These are phyloP conservation scores for Debaryomyces sp. DNA, from an alignment of 1,139 yeast species.

Conservation along the genomic window DNA sequence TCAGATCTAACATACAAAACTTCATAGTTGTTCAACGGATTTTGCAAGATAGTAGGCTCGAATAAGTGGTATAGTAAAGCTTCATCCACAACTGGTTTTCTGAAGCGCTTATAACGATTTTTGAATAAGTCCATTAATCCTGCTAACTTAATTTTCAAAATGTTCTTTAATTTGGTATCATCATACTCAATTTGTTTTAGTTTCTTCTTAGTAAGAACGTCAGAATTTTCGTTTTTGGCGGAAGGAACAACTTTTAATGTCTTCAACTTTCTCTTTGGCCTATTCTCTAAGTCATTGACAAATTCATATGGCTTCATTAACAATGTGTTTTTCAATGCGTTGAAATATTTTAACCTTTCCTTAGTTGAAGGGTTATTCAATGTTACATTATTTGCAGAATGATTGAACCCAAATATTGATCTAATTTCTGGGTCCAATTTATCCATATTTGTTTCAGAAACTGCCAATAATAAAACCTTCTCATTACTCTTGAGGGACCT, in stretches of 20 bases:
- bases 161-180: slow-evolving; percentile 82
- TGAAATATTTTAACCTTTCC: slow-evolving; percentile 56
- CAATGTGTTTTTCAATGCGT: slow-evolving; percentile 56
- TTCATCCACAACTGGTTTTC: slow-evolving; percentile 88
- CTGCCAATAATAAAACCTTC: slow-evolving; percentile 73
- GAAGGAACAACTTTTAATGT: slow-evolving; percentile 31
- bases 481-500: slow-evolving; percentile 74
- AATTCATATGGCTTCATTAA: slow-evolving; percentile 68
- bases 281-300: slow-evolving; percentile 50
- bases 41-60: slow-evolving; percentile 52
- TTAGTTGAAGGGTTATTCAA: slow-evolving; percentile 45
- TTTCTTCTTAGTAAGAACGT: slow-evolving; percentile 30
- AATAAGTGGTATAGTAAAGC: slow-evolving; percentile 71
- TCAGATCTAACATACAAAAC: slow-evolving; percentile 57
- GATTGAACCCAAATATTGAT: slow-evolving; percentile 55
- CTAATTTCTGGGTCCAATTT: slow-evolving; percentile 41
- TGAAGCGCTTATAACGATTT: slow-evolving; percentile 82
- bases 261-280: slow-evolving; percentile 53
- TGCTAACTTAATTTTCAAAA: slow-evolving; percentile 80
- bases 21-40: slow-evolving; percentile 43
- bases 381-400: slow-evolving; percentile 47
- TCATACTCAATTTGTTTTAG: slow-evolving; percentile 60
- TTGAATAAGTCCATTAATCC: slow-evolving; percentile 90
- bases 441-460: slow-evolving; percentile 55
- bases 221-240: slow-evolving; percentile 14